Evolutionary conservation across 441 rosid species (phyloP).

Genomic region (Erodium chrysanthum): DNA sequence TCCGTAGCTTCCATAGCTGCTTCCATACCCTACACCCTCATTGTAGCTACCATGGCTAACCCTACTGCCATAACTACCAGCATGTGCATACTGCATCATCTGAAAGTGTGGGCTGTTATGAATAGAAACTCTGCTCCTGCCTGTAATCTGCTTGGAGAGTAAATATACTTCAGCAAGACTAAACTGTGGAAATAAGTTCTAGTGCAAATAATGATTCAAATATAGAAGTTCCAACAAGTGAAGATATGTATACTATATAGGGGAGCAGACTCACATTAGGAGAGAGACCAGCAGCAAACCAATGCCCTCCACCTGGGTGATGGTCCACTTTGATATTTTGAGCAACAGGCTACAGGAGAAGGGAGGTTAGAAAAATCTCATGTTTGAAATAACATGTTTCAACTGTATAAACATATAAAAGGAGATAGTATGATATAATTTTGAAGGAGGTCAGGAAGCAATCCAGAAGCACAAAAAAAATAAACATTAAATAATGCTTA

Average conservation of each 20-base stretch:
- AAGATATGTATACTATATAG: conserved; percentile 21
- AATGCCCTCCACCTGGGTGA: conserved; percentile 99
- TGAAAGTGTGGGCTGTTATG: conserved; percentile 85
- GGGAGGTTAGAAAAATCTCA: neutral
- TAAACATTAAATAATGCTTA: conserved; percentile 52
- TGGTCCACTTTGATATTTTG: conserved; percentile 87
- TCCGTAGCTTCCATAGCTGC: conserved; percentile 93
- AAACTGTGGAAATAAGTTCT: conserved; percentile 7
- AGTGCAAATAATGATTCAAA: conserved; percentile 5
- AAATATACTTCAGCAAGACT: conserved; percentile 8
- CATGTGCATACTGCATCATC: conserved; percentile 56
- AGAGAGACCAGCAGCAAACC: conserved; percentile 99
- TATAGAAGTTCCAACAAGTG: conserved; percentile 13
- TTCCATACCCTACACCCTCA: conserved; percentile 69
- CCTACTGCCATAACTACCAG: conserved; percentile 84
- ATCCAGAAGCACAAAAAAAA: conserved; percentile 17
- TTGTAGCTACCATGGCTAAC: conserved; percentile 96
- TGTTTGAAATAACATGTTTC: neutral
- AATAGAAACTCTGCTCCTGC: conserved; percentile 51
- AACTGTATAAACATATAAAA: neutral
- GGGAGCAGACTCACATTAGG: conserved; percentile 94
- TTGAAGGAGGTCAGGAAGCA: neutral
- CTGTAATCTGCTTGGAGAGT: conserved; percentile 45
- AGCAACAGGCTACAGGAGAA: conserved; percentile 44
- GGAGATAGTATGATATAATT: conserved; percentile 6